Evolutionary conservation across 1,284 basidiomycete genomes (phyloP).

Genomic region (Athelia sp.): DNA sequence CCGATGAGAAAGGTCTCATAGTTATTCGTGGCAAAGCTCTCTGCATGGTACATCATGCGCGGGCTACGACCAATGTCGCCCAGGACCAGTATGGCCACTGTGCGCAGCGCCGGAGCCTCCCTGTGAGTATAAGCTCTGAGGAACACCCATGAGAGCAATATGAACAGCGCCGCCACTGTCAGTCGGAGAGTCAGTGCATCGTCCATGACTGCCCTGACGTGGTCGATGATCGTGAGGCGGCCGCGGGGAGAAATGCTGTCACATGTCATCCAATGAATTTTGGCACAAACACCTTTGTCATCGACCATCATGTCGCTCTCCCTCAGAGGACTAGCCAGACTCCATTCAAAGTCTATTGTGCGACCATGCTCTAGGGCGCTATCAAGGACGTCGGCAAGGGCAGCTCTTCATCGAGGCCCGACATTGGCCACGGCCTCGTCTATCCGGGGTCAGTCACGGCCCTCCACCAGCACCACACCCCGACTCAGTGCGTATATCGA

Average conservation of each 20-base stretch:
- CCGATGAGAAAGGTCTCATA: slow-evolving; percentile 85
- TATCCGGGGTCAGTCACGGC: slow-evolving; percentile 16
- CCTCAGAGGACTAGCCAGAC: slow-evolving; percentile 10
- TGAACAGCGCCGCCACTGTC: not conserved
- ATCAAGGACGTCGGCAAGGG: slow-evolving; percentile 17
- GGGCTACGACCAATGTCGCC: slow-evolving; percentile 96
- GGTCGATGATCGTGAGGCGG: no score
- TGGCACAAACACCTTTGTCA: no score
- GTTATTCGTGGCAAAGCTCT: slow-evolving; percentile 80
- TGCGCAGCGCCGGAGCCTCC: slow-evolving; percentile 44
- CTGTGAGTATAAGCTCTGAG: slow-evolving; percentile 19
- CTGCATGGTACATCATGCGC: slow-evolving; percentile 98
- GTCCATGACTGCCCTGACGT: not conserved
- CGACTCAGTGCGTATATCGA: slow-evolving; percentile 19
- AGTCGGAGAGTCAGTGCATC: not conserved
- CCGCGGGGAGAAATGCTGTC: no score
- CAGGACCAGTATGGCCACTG: slow-evolving; percentile 86
- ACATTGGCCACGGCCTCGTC: slow-evolving; percentile 32
- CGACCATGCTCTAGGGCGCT: slow-evolving; percentile 19
- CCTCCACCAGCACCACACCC: slow-evolving; percentile 10
- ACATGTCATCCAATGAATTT: no score
- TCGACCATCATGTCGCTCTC: slow-evolving; percentile 18
- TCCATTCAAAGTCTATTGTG: slow-evolving; percentile 5
- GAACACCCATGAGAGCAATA: not conserved
- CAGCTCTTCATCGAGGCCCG: slow-evolving; percentile 25